Conservation (phyloP, 2,329 filamentous ascomycete genomes). For the Whalleya microplaca region DNA sequence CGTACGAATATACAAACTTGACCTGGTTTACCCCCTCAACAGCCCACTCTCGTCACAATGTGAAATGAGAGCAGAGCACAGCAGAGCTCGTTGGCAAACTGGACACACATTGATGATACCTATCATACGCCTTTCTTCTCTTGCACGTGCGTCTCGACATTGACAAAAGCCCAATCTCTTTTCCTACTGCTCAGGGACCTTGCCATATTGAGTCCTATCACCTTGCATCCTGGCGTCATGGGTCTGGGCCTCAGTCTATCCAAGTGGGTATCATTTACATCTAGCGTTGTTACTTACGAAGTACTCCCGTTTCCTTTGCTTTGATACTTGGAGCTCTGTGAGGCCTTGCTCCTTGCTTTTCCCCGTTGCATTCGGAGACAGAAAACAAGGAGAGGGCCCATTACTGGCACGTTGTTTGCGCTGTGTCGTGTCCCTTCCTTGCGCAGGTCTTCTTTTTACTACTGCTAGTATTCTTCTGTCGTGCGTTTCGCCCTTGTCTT, state of each 20-base stretch:
- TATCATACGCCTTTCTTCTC: not conserved
- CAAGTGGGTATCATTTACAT: not conserved
- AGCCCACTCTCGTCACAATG: not conserved
- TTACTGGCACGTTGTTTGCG: not conserved
- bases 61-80: not conserved
- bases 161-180: not conserved
- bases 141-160: not conserved
- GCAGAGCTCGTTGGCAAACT: not conserved
- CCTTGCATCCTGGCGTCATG: not conserved
- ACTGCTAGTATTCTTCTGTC: not conserved
- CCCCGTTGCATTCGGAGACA: not conserved
- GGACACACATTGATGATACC: no score
- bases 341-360: not conserved
- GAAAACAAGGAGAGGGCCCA: not conserved
- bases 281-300: not conserved
- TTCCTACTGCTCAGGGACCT: not conserved
- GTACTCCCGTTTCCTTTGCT: not conserved
- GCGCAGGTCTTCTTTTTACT: not conserved
- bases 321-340: not conserved
- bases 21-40: not conserved
- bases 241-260: not conserved
- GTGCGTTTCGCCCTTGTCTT: constrained; percentile 16
- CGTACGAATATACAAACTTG: no score
- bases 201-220: not conserved
- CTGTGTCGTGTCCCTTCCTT: not conserved